These are phyloP conservation scores for Kentomonas sorsogonicus DNA, from an alignment of 208 protist species.

Conservation along the genomic window DNA sequence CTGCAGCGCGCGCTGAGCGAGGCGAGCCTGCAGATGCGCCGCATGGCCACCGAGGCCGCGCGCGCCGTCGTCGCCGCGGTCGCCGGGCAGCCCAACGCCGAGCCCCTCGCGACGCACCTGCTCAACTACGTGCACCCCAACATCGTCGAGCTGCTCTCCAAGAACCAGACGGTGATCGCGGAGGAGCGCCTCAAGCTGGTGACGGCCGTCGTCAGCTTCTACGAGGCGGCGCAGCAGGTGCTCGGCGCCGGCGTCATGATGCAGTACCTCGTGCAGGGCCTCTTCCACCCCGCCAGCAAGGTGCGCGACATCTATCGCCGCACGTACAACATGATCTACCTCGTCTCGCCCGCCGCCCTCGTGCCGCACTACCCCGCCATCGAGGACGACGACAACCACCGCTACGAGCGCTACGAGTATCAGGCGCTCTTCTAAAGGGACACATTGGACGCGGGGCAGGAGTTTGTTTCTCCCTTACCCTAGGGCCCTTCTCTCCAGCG, in stretches of 20 bases:
- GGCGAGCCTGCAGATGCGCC: conserved; percentile 97
- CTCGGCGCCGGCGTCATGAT: conserved; percentile 93
- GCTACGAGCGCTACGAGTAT: conserved; percentile 61
- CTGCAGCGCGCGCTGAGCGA: conserved; percentile 99
- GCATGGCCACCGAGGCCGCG: conserved; percentile 97
- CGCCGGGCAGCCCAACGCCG: conserved; percentile 65
- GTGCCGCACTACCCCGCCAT: conserved; percentile 94
- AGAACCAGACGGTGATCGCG: conserved; percentile 60
- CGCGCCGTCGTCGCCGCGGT: conserved; percentile 93
- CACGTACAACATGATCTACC: conserved; percentile 99
- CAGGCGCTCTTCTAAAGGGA: conserved; percentile 60
- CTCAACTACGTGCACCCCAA: conserved; percentile 99
- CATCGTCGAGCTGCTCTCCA: conserved; percentile 98
- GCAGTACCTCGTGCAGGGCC: conserved; percentile 94
- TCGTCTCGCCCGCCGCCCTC: conserved; percentile 93
- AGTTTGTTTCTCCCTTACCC: no score
- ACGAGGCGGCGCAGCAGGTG: conserved; percentile 95
- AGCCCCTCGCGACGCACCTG: conserved; percentile 96
- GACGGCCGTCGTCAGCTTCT: conserved; percentile 96
- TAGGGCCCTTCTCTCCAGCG: no score
- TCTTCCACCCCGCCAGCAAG: conserved; percentile 98
- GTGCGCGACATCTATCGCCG: conserved; percentile 99
- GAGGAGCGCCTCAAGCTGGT: conserved; percentile 87
- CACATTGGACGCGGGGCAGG: no score
- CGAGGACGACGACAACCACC: conserved; percentile 40